Conservation (phyloP, 495 filamentous ascomycete species). For the Podospora tetraspora region DNA sequence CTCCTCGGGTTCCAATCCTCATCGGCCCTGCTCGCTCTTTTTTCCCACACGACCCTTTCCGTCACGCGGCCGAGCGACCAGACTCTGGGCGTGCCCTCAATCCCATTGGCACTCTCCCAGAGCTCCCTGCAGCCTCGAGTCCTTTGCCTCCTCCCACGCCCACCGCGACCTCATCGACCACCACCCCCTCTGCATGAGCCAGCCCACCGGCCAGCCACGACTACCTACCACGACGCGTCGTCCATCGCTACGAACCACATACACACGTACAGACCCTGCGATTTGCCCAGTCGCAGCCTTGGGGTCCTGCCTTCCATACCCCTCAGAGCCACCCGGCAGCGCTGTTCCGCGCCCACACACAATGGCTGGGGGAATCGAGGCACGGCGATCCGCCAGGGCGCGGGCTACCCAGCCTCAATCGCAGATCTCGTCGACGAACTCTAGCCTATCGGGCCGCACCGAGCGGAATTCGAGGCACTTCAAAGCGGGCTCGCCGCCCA, state of each 20-base stretch:
- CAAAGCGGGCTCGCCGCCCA: slow-evolving; percentile 67
- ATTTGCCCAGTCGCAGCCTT: not conserved
- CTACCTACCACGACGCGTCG: not conserved
- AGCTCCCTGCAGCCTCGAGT: not conserved
- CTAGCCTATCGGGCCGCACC: slow-evolving; percentile 52
- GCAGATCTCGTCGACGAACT: slow-evolving; percentile 76
- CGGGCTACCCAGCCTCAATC: slow-evolving; percentile 73
- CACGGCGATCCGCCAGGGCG: slow-evolving; percentile 88
- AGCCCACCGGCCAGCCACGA: not conserved
- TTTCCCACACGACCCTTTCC: not conserved
- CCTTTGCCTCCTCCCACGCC: not conserved
- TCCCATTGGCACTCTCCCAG: not conserved
- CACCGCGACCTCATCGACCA: not conserved
- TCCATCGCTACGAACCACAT: not conserved
- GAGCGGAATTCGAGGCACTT: slow-evolving; percentile 67
- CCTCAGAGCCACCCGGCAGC: not conserved
- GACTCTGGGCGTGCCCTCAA: not conserved
- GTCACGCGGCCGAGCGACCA: not conserved
- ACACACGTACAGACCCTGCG: not conserved
- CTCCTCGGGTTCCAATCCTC: not conserved
- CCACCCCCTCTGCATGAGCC: not conserved
- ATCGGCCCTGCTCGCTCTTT: not conserved
- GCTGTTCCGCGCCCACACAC: slow-evolving; percentile 22
- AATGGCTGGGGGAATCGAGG: slow-evolving; percentile 54
- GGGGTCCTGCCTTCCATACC: not conserved